A percentile compares a stretch with the other conserved stretches of the same genome.
phyloP scores from a whole-genome alignment of 2,329 filamentous ascomycete genomes.

The Exophiala alcalophila region DNA sequence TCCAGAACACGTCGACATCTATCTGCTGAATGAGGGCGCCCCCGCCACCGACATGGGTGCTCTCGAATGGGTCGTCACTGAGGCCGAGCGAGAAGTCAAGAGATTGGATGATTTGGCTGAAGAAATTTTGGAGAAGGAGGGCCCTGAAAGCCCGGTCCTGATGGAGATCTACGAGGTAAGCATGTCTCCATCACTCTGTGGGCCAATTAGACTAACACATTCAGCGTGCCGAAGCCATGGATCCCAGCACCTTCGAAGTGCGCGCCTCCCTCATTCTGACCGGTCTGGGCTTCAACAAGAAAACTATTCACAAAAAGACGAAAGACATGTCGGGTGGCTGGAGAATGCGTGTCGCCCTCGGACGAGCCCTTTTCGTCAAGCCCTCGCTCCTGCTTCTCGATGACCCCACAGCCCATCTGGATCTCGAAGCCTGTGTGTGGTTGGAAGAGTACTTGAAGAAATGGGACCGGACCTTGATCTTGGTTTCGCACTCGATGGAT shows the following conservation, averaged over 20 bases:
- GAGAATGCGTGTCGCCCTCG: conserved; percentile 98
- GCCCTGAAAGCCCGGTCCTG: conserved; percentile 83
- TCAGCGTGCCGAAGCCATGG: conserved; percentile 97
- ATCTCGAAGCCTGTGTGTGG: conserved; percentile 99
- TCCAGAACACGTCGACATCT: conserved; percentile 95
- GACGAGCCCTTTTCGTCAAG: conserved; percentile 97
- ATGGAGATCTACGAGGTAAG: conserved; percentile 94
- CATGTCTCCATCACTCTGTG: conserved; percentile 22
- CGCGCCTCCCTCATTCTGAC: conserved; percentile 95
- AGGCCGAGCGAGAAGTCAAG: conserved; percentile 90
- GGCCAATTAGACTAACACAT: conserved; percentile 31
- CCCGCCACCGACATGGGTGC: conserved; percentile 84
- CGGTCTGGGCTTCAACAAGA: conserved; percentile 98
- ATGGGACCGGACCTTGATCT: conserved; percentile 94
- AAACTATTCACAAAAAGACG: conserved; percentile 97
- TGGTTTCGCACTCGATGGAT: conserved; percentile 97
- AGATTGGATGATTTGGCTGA: conserved; percentile 86
- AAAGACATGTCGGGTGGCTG: conserved; percentile 99
- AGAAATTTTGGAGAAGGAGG: conserved; percentile 84
- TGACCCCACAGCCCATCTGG: conserved; percentile 97
- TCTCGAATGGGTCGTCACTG: conserved; percentile 92
- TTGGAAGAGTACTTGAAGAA: conserved; percentile 99
- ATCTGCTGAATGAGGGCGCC: conserved; percentile 95
- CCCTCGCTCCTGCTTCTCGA: conserved; percentile 93
- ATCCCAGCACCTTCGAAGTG: conserved; percentile 93